Base-by-base conservation (phyloP, 192 early-diverging fungal species). In the Fimicolochytrium jonesii region DNA sequence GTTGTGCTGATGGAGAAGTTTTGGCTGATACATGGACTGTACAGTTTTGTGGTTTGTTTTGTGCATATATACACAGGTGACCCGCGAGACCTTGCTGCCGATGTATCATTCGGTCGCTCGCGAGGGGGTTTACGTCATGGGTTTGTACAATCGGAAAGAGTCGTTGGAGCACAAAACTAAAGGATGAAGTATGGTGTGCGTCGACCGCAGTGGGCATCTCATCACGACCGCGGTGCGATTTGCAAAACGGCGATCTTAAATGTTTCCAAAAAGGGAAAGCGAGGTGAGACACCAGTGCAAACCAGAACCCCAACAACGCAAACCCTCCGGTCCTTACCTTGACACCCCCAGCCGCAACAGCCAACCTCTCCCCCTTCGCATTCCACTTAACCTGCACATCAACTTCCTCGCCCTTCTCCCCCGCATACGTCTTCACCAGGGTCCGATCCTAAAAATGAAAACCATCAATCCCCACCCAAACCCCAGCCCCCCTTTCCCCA, bases 341-440 rank as follows among this genome's bases (percentile, higher is more conserved):
- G 37, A 17, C 9, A 39, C 10, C 37, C 10, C 37, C 37, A 39
- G 37, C 37, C 9, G 37, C 37, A 17, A 64, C 23, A 3, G 61
- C 61, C 32, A 64, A 29, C 26, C 43, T 31, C 20, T 64, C 52
- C 9, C 61, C 51, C 2, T 29, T 17, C 20, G 11, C 26, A 23
- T 41, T 54, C 50, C 48, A 64, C 15, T 32, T 9, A 11, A 32
- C 59, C 34, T 49, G 45, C 13, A 61, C 32, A 42, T 42, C 56
- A 11, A 51, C 45, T 9, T 20, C 20, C 22, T 61, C 45, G 6
- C 45, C 28, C 11, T 23, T 29, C 9, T 48, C 45, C 11, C 32
- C 59, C 7, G 48, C 45, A 33, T 61, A 49, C 20, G 17, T 18
- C 26, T 26, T 41, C 9, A 48, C 41, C 28, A 59, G 17, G 15